phyloP scores from a whole-genome alignment of 495 filamentous ascomycete genomes.

The Thozetella sp. region DNA sequence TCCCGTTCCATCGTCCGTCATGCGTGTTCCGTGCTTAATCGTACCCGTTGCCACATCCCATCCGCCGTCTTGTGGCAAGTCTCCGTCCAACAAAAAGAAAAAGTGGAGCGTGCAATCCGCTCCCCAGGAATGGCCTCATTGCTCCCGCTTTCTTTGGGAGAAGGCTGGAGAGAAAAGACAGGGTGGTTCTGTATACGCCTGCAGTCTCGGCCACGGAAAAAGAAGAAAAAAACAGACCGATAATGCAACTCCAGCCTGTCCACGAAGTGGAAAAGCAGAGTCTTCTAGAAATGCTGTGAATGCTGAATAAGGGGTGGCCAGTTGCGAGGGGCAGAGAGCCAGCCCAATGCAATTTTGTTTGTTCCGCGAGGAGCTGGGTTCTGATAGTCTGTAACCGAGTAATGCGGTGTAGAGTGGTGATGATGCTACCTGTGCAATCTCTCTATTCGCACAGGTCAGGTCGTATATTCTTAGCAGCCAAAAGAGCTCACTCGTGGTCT shows the following conservation, averaged over 20 bases:
- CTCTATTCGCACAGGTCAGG: not conserved
- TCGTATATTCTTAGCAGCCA: not conserved
- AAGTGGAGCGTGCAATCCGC: not conserved
- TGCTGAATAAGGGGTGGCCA: not conserved
- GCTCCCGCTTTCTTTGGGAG: too few species aligned
- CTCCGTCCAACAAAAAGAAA: not conserved
- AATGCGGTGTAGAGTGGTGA: not conserved
- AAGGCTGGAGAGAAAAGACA: too few species aligned
- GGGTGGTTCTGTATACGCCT: too few species aligned
- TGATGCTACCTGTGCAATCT: not conserved
- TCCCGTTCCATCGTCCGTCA: not conserved
- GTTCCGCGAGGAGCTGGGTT: conserved; percentile 6
- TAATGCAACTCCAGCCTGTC: too few species aligned
- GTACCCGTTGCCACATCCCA: not conserved
- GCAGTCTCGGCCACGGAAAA: too few species aligned
- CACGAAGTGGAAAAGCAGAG: too few species aligned
- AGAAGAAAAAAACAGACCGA: not conserved
- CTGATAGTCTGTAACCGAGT: conserved; percentile 1
- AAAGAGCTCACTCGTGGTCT: conserved; percentile 23
- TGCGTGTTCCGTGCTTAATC: not conserved
- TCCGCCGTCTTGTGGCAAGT: not conserved
- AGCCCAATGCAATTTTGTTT: conserved; percentile 5
- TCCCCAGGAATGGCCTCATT: too few species aligned
- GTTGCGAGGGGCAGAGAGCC: not conserved
- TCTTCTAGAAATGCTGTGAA: not conserved